A percentile compares a stretch with the other conserved stretches of the same genome.
Conservation (phyloP, 1,139 yeast genomes). For the Yamadazyma triangularis region DNA sequence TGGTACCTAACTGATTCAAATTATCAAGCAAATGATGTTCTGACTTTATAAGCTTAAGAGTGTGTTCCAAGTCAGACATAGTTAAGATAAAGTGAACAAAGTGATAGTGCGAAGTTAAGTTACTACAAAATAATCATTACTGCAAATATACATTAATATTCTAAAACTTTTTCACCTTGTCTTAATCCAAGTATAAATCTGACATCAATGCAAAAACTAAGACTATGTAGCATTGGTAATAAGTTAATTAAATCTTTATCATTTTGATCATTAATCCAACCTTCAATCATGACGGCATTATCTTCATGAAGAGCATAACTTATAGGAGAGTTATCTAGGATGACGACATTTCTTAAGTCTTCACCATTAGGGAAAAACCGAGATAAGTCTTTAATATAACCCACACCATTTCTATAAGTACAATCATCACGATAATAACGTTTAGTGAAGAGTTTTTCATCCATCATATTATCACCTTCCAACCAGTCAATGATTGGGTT, state of each 20-base stretch:
- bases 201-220: slow-evolving; percentile 84
- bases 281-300: slow-evolving; percentile 90
- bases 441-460: slow-evolving; percentile 39
- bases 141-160: slow-evolving; percentile 11
- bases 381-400: slow-evolving; percentile 82
- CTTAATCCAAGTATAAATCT: slow-evolving; percentile 72
- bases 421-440: slow-evolving; percentile 82
- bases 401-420: slow-evolving; percentile 69
- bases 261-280: slow-evolving; percentile 95
- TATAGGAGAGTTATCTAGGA: slow-evolving; percentile 89
- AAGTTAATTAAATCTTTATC: slow-evolving; percentile 79
- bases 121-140: background rate
- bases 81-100: too few relatives aligned
- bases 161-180: slow-evolving; percentile 71
- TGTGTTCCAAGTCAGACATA: too few relatives aligned
- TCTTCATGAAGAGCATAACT: slow-evolving; percentile 80
- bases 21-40: background rate
- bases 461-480: slow-evolving; percentile 31
- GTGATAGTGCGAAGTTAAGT: slow-evolving; percentile 1
- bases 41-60: too few relatives aligned
- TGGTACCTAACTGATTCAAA: slow-evolving; percentile 20
- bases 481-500: slow-evolving; percentile 95
- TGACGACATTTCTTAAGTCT: slow-evolving; percentile 69
- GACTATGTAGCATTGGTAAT: slow-evolving; percentile 74
- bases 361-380: slow-evolving; percentile 41